Evolutionary conservation across 2,329 filamentous ascomycete genomes (phyloP).

Genomic region (Alternaria rosae): DNA sequence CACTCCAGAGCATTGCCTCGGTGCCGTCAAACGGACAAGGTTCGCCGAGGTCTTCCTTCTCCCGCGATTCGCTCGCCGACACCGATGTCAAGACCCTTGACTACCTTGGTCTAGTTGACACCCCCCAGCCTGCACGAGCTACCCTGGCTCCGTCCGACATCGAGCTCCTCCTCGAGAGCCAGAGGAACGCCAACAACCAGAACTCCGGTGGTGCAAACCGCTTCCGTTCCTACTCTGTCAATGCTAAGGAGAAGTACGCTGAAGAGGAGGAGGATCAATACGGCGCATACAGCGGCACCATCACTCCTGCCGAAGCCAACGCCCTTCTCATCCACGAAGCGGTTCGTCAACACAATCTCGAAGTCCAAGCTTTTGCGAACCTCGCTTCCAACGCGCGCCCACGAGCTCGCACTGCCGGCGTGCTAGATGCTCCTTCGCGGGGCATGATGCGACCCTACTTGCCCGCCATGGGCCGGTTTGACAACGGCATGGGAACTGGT

Average conservation of each 20-base stretch:
- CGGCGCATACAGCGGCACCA: slow-evolving; percentile 64
- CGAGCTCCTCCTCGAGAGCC: slow-evolving; percentile 59
- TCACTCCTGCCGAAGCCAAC: slow-evolving; percentile 67
- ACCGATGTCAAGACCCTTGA: slow-evolving; percentile 92
- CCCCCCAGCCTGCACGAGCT: slow-evolving; percentile 80
- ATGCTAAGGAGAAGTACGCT: slow-evolving; percentile 96
- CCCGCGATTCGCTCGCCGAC: slow-evolving; percentile 82
- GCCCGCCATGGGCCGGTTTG: slow-evolving; percentile 61
- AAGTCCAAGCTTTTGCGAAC: slow-evolving; percentile 89
- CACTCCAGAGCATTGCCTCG: slow-evolving; percentile 88
- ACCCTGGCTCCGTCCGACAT: slow-evolving; percentile 70
- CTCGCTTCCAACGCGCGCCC: slow-evolving; percentile 83
- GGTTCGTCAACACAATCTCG: slow-evolving; percentile 90
- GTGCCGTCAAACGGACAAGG: slow-evolving; percentile 85
- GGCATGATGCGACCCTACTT: slow-evolving; percentile 74
- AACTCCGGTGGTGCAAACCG: slow-evolving; percentile 78
- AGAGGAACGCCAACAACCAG: slow-evolving; percentile 62
- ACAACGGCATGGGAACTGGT: slow-evolving; percentile 76
- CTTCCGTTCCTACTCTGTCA: slow-evolving; percentile 97
- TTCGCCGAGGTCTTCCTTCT: slow-evolving; percentile 86
- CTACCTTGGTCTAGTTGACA: slow-evolving; percentile 93
- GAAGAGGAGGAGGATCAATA: slow-evolving; percentile 84
- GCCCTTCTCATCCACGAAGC: slow-evolving; percentile 70
- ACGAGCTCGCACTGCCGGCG: slow-evolving; percentile 88
- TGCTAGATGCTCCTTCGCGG: slow-evolving; percentile 78